A percentile compares a stretch with the other conserved stretches of the same genome.
These are phyloP conservation scores for Pyrenophora seminiperda DNA, from an alignment of 2,329 filamentous ascomycete species.

Conservation along the genomic window DNA sequence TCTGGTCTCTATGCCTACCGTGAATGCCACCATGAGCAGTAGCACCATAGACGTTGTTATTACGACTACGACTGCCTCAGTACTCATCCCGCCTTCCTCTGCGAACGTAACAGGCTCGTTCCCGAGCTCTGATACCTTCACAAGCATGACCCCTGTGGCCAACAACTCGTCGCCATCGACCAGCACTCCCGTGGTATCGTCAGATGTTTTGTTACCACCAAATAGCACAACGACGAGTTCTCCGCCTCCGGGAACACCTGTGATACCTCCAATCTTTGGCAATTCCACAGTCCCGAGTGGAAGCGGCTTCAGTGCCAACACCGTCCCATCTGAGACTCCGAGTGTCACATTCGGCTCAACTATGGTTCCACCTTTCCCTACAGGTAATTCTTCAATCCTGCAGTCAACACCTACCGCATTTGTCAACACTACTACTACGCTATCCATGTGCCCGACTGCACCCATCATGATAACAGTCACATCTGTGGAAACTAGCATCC, in stretches of 20 bases:
- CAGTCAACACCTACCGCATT: constrained; percentile 20
- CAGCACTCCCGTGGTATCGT: too few species aligned
- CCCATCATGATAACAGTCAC: constrained; percentile 14
- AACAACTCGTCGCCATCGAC: too few species aligned
- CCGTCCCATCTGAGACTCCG: constrained; percentile 14
- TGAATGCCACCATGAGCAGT: too few species aligned
- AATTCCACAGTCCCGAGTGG: not conserved
- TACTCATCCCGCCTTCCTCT: too few species aligned
- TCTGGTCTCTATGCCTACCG: too few species aligned
- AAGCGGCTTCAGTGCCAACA: constrained; percentile 4
- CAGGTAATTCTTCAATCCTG: constrained; percentile 18
- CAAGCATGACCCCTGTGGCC: too few species aligned
- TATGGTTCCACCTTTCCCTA: constrained; percentile 12
- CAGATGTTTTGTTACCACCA: too few species aligned
- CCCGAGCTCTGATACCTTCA: too few species aligned
- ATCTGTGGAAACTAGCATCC: constrained; percentile 14
- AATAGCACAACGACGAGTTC: too few species aligned
- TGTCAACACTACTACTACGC: constrained; percentile 16
- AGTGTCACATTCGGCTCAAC: constrained; percentile 18
- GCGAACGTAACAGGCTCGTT: too few species aligned
- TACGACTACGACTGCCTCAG: too few species aligned
- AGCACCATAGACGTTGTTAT: too few species aligned
- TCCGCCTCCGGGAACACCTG: not conserved
- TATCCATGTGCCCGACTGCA: constrained; percentile 17
- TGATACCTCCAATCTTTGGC: not conserved